Base-by-base conservation (phyloP, 225 moss, liverwort and hornwort genomes). In the Sphagnum tenellum region DNA sequence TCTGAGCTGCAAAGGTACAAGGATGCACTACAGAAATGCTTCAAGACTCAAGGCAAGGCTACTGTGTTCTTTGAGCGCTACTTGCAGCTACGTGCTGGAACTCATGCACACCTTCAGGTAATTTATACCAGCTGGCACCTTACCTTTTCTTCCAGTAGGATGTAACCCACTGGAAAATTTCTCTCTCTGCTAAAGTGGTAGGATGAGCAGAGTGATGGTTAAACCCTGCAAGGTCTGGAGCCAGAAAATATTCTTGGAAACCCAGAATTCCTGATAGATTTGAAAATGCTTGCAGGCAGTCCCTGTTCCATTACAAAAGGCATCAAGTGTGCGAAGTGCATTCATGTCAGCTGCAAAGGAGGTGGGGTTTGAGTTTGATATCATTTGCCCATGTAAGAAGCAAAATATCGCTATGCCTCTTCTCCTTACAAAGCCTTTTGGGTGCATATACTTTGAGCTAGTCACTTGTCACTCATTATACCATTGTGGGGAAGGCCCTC, bases 101-200 rank as follows among this genome's bases (percentile, higher is more conserved):
- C 98, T 57, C 98, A 98, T 79, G 98, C 98, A 50, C 98, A 98
- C 69, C 85, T 98, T 68, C 94, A 94, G 94, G 94, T 94, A 73
- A 13, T 58, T 13, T 7, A 61, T 47, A 9, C 29, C 44, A 61
- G 44, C 45, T 61, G 3, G 14, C 4, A 58, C 4, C 7, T 13
- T 4, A 3, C 7, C 5, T 58, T 7, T 58, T 6, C 3, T 57
- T 13, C 58, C 29, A 13, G 8, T 5, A 3, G 7, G 3, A 13
- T 13, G 10, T 58, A 4, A 58, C 3, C 7, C 29, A 58, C 7
- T 58, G 58, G 3, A 12, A 7, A 44, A 44, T 12, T 13, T 7
- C 13, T 7, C 14, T 13, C 3, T 13, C 44, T 7, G 58, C 13
- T 58, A 7, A 58, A 13, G 7, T 3, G 56, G 5, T 5, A 44